These are phyloP conservation scores for Colletotrichum kahawae DNA, from an alignment of 2,329 filamentous ascomycete genomes.

Conservation along the genomic window DNA sequence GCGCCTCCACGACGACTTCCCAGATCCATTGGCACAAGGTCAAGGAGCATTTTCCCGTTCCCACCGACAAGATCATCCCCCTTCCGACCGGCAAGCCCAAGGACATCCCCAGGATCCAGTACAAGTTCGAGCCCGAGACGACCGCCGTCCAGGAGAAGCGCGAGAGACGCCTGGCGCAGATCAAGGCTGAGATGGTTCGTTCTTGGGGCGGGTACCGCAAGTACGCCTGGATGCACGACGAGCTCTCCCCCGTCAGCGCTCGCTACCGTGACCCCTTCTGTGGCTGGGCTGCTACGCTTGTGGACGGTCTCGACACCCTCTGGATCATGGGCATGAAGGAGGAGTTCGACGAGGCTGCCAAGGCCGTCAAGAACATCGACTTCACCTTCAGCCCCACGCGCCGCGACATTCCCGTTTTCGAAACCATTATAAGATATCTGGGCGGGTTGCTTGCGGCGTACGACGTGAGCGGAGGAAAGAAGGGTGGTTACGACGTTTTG, in stretches of 20 bases:
- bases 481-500: slow-evolving; percentile 65
- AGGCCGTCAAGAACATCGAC: slow-evolving; percentile 75
- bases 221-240: slow-evolving; percentile 85
- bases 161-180: slow-evolving; percentile 64
- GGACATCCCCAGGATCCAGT: slow-evolving; percentile 78
- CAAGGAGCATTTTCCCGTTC: slow-evolving; percentile 79
- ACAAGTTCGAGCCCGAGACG: slow-evolving; percentile 71
- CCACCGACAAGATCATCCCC: slow-evolving; percentile 70
- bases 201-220: slow-evolving; percentile 85
- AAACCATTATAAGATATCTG: slow-evolving; percentile 90
- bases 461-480: slow-evolving; percentile 74
- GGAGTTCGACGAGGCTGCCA: slow-evolving; percentile 81
- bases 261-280: slow-evolving; percentile 81
- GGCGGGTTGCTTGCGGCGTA: slow-evolving; percentile 87
- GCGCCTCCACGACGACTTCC: neutral
- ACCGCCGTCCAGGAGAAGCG: slow-evolving; percentile 65
- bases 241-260: slow-evolving; percentile 76
- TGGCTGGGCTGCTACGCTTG: slow-evolving; percentile 87
- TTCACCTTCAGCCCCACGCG: slow-evolving; percentile 73
- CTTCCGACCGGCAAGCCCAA: slow-evolving; percentile 76
- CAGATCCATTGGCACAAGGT: slow-evolving; percentile 75
- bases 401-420: slow-evolving; percentile 83
- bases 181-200: slow-evolving; percentile 77
- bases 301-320: slow-evolving; percentile 82
- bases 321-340: slow-evolving; percentile 84